These are phyloP conservation scores for Fusarium nurragi DNA, from an alignment of 2,329 filamentous ascomycete genomes.

Conservation along the genomic window DNA sequence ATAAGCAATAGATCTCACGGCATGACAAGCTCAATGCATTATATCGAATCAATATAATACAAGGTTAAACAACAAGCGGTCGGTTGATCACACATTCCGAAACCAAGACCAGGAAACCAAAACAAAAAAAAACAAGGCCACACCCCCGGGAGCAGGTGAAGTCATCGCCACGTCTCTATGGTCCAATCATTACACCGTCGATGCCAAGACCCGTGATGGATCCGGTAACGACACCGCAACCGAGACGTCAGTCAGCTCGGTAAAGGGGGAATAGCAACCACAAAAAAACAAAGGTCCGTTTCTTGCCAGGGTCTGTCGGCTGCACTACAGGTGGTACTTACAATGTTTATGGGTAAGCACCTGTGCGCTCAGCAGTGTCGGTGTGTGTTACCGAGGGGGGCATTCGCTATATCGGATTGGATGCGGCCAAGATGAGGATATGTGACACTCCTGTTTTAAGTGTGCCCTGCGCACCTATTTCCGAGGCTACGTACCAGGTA, in stretches of 20 bases:
- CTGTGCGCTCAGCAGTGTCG: background rate
- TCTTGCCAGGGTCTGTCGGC: background rate
- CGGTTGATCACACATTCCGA: conserved; percentile 19
- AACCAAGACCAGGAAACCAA: conserved; percentile 8
- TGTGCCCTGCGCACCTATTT: background rate
- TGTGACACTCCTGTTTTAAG: conserved; percentile 12
- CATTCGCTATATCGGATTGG: conserved; percentile 9
- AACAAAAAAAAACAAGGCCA: conserved; percentile 14
- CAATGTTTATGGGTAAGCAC: conserved; percentile 3
- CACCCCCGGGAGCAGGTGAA: conserved; percentile 34
- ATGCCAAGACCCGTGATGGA: conserved; percentile 31
- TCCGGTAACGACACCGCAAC: conserved; percentile 33
- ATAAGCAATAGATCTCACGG: background rate
- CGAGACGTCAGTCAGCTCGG: conserved; percentile 11
- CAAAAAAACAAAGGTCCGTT: conserved; percentile 1
- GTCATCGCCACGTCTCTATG: conserved; percentile 40
- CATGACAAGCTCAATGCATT: background rate
- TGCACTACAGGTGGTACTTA: background rate
- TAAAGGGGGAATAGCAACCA: background rate
- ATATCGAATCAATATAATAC: background rate
- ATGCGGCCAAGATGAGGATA: conserved; percentile 6
- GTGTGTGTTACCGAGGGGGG: conserved; percentile 19
- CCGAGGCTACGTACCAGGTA: background rate
- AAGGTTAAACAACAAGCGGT: conserved; percentile 18
- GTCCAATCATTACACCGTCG: conserved; percentile 35